Evolutionary conservation across 352 stramenopile species (phyloP).

Genomic region (Plasmopara viticola): DNA sequence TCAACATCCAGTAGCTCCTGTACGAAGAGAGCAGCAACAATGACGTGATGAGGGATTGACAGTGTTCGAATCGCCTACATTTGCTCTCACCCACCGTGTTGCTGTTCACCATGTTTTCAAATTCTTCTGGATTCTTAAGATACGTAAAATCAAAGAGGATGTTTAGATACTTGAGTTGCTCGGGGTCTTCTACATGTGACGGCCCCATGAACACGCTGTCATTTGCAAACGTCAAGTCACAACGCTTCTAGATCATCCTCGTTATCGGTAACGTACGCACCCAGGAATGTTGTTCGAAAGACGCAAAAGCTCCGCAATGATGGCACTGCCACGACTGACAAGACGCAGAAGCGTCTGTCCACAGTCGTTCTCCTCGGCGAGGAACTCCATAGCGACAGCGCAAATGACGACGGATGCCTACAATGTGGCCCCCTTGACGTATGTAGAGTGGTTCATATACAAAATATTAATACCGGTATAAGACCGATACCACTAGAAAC

Average conservation of each 20-base stretch:
- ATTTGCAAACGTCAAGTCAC: constrained; percentile 12
- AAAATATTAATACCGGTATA: no score
- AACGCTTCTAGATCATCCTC: neutral
- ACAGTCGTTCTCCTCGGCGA: constrained; percentile 91
- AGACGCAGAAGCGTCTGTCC: constrained; percentile 91
- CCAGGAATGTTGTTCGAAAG: constrained; percentile 89
- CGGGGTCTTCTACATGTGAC: constrained; percentile 82
- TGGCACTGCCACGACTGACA: constrained; percentile 85
- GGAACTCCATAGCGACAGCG: constrained; percentile 63
- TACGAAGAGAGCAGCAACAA: constrained; percentile 2
- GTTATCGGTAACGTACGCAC: constrained; percentile 21
- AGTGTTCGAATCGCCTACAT: neutral
- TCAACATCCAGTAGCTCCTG: constrained; percentile 86
- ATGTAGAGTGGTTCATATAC: no score
- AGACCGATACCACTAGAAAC: no score
- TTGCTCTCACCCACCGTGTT: constrained; percentile 54
- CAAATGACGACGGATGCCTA: no score
- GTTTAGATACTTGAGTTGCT: constrained; percentile 87
- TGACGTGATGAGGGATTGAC: neutral
- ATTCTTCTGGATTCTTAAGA: constrained; percentile 92
- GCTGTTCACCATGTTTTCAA: constrained; percentile 90
- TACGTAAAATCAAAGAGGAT: constrained; percentile 96
- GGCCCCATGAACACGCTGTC: constrained; percentile 78
- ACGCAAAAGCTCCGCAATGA: constrained; percentile 90
- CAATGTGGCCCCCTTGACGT: no score